Conservation (phyloP, 257 asterid species). For the Jaltomata sinuosa region DNA sequence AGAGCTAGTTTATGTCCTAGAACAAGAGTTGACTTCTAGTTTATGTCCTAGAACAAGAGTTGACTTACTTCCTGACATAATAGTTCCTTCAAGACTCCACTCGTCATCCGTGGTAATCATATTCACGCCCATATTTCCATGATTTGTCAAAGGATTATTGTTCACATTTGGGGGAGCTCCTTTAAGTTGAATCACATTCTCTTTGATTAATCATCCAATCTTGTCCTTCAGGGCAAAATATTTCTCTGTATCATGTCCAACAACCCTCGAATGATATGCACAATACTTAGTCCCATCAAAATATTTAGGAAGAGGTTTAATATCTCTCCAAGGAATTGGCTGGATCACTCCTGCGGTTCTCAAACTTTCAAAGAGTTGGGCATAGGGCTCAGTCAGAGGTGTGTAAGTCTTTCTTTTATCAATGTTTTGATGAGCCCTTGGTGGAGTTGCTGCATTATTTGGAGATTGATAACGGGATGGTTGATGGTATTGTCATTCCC, state of each 20-base stretch:
- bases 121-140: too few species aligned
- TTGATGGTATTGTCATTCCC: not conserved
- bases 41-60: too few species aligned
- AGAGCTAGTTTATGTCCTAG: too few species aligned
- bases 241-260: not conserved
- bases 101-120: too few species aligned
- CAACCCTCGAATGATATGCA: not conserved
- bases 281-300: not conserved
- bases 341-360: not conserved
- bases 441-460: too few species aligned
- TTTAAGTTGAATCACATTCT: not conserved
- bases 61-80: not conserved
- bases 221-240: not conserved
- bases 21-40: too few species aligned
- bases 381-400: not conserved
- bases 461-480: not conserved
- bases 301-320: not conserved
- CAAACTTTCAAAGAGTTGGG: not conserved
- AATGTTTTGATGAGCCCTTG: not conserved
- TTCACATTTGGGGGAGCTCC: not conserved
- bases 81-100: not conserved
- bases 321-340: not conserved
- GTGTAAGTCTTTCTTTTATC: not conserved
- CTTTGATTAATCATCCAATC: not conserved
- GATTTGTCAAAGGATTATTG: too few species aligned